Evolutionary conservation across 2,329 filamentous ascomycete genomes (phyloP).

Genomic region (Erysiphe pulchra): DNA sequence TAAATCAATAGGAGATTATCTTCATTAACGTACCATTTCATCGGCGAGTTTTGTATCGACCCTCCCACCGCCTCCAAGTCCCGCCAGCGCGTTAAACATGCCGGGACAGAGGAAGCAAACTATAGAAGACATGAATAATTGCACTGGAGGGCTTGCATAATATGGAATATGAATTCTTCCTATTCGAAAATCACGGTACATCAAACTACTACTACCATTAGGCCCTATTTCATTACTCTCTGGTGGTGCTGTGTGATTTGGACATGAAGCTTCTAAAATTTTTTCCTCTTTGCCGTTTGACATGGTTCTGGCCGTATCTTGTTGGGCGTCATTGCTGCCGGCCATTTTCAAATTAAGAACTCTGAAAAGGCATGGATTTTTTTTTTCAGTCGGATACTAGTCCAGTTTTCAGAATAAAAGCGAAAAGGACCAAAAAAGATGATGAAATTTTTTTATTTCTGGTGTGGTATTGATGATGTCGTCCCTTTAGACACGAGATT

Average conservation of each 20-base stretch:
- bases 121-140: conserved; percentile 44
- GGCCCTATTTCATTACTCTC: background rate
- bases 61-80: conserved; percentile 38
- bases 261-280: background rate
- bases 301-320: no score
- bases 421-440: no score
- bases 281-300: background rate
- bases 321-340: no score
- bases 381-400: no score
- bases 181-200: background rate
- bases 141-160: conserved; percentile 26
- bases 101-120: conserved; percentile 49
- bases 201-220: background rate
- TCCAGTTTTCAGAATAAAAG: no score
- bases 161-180: background rate
- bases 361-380: no score
- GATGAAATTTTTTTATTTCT: no score
- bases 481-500: no score
- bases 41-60: conserved; percentile 26
- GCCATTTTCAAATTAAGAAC: no score
- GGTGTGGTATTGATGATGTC: no score
- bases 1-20: no score
- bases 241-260: background rate
- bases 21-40: conserved; percentile 11
- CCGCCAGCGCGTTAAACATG: conserved; percentile 44